Conservation (phyloP, 2,329 filamentous ascomycete species). For the Bipolaris gigantea region DNA sequence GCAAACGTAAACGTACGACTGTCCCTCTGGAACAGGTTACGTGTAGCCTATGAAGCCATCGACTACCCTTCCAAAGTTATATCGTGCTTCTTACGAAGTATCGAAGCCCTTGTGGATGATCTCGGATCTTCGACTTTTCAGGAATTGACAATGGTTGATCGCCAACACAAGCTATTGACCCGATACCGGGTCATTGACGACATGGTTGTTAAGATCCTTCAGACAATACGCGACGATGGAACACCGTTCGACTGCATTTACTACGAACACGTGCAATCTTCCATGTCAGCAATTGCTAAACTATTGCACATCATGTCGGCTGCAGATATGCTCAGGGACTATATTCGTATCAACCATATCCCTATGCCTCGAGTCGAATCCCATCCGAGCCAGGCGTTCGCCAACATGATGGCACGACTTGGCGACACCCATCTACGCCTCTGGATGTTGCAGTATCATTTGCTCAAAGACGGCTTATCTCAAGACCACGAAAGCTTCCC, state of each 20-base stretch:
- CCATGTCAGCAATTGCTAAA: conserved; percentile 70
- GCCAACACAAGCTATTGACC: conserved; percentile 71
- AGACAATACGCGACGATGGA: conserved; percentile 64
- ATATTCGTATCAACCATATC: conserved; percentile 75
- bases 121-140: conserved; percentile 62
- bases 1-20: conserved; percentile 82
- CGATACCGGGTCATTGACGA: conserved; percentile 80
- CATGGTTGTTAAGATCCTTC: conserved; percentile 70
- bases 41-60: conserved; percentile 84
- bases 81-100: conserved; percentile 81
- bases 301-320: conserved; percentile 76
- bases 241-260: conserved; percentile 82
- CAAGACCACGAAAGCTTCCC: conserved; percentile 68
- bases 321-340: conserved; percentile 80
- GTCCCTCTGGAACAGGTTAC: conserved; percentile 88
- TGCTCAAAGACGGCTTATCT: conserved; percentile 73
- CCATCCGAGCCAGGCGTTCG: conserved; percentile 47
- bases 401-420: conserved; percentile 65
- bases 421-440: conserved; percentile 84
- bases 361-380: conserved; percentile 62
- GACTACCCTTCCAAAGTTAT: conserved; percentile 85
- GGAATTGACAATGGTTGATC: conserved; percentile 61
- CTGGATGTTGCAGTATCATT: conserved; percentile 84
- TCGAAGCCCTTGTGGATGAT: conserved; percentile 78
- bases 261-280: conserved; percentile 72